Evolutionary conservation across 352 stramenopile genomes (phyloP).

Genomic region (Phytophthora pseudosyringae): DNA sequence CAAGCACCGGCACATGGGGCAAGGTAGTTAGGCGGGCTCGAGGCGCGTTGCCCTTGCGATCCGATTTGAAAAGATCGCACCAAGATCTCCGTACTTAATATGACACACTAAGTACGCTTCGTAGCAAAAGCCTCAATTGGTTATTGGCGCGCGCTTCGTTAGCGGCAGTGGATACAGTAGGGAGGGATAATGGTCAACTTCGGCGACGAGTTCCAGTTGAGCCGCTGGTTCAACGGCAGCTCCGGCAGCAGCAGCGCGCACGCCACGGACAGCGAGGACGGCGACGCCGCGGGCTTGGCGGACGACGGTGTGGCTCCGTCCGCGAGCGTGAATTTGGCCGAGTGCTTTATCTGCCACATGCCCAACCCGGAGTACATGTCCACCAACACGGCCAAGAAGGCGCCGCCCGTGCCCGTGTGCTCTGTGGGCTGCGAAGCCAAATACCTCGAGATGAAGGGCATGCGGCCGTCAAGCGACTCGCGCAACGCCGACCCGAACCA

Average conservation of each 20-base stretch:
- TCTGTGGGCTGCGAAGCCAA: constrained; percentile 59
- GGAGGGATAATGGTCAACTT: constrained; percentile 41
- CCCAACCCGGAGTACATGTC: constrained; percentile 73
- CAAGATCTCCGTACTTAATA: constrained; percentile 47
- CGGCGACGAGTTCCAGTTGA: constrained; percentile 76
- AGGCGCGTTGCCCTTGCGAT: neutral
- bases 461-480: constrained; percentile 41
- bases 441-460: constrained; percentile 61
- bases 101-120: neutral
- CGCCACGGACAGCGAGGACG: constrained; percentile 50
- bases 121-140: constrained; percentile 28
- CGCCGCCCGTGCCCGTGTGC: constrained; percentile 65
- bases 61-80: constrained; percentile 24
- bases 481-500: constrained; percentile 35
- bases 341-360: constrained; percentile 67
- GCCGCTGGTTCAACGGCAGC: constrained; percentile 83
- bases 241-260: constrained; percentile 39
- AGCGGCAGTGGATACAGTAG: neutral
- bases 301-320: constrained; percentile 31
- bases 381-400: constrained; percentile 60
- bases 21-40: too few relatives aligned
- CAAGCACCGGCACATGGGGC: too few relatives aligned
- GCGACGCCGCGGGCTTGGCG: constrained; percentile 33
- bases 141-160: constrained; percentile 27
- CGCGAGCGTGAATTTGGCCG: constrained; percentile 30